Evolutionary conservation across 2,329 filamentous ascomycete species (phyloP), one percentile per base, ranked within the genome.

Genomic region (Alternaria arbusti): DNA sequence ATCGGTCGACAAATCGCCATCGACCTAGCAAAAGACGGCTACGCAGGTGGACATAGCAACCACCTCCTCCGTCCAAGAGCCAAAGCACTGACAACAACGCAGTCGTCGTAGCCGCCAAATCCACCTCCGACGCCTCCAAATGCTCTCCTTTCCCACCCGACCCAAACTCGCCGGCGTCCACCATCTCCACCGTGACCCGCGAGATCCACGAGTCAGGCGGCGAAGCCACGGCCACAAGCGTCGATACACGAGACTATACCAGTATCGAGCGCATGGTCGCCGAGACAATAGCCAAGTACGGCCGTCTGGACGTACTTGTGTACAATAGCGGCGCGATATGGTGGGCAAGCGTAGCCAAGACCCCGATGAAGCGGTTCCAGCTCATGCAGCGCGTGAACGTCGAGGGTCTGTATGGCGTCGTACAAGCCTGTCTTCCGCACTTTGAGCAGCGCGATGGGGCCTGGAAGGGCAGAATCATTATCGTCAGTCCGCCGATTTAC

Each of bases 251-350:
- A 56, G 84, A 88, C 69, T 83, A 84, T n/a, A 80, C 83, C 8
- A 89, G 87, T 77, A 84, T 94, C 26, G 79, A 89, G 54, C 71
- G 76, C 8, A 84, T 95, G 44, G 81, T 94, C 3, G 76, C 85
- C 12, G 25, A 84, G 59, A 89, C 89, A 0, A 80, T 91, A 6
- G 67, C 81, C 71, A 82, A 78, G 5, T 90, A 91, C 71, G 85
- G 85, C 46, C 86, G 86, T 22, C 82, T 96, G 4, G 92, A 96
- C 75, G 90, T 91, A 0, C 80, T 96, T 3, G 79, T 96, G 52
- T 96, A 96, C 83, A 96, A 96, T 77, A 89, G 90, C 0, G 93
- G 93, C 44, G 93, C 93, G 3, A 94, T 96, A 69, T 96, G 90
- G 90, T 95, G 92, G 92, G 87, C 90, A 0, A 86, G 90, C 2